Percentiles rank a stretch among this genome's conserved stretches.
Conservation (phyloP, 2,329 filamentous ascomycete species). For the Colletotrichum sp. region DNA sequence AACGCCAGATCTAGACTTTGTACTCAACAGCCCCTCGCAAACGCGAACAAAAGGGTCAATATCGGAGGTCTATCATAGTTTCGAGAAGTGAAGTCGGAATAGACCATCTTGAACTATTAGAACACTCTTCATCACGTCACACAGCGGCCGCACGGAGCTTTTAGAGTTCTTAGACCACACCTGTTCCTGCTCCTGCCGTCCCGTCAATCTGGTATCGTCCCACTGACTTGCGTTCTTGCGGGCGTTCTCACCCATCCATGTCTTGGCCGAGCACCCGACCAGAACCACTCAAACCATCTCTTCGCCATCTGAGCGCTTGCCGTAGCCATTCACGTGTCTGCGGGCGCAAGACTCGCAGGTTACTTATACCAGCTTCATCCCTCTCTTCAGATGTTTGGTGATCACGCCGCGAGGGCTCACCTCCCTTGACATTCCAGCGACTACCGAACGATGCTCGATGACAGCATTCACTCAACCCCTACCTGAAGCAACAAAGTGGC, state of each 20-base stretch:
- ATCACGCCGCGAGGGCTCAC: neutral
- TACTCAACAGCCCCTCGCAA: neutral
- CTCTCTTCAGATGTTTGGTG: neutral
- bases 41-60: neutral
- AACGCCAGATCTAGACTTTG: neutral
- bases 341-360: neutral
- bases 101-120: neutral
- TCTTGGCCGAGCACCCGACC: neutral
- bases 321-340: conserved; percentile 12
- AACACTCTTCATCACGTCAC: neutral
- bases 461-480: neutral
- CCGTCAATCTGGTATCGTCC: conserved; percentile 1
- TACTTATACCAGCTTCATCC: neutral
- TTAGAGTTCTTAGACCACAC: neutral
- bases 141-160: neutral
- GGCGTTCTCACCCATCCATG: conserved; percentile 7
- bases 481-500: no score
- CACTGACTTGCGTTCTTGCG: conserved; percentile 19
- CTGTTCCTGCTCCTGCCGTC: neutral
- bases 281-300: neutral
- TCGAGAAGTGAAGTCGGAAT: neutral
- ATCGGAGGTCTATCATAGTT: neutral
- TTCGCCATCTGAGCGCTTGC: neutral
- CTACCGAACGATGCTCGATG: neutral
- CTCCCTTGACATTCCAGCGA: neutral